Base-by-base conservation (phyloP, 2,329 filamentous ascomycete genomes). In the Sphaceloma murrayae region DNA sequence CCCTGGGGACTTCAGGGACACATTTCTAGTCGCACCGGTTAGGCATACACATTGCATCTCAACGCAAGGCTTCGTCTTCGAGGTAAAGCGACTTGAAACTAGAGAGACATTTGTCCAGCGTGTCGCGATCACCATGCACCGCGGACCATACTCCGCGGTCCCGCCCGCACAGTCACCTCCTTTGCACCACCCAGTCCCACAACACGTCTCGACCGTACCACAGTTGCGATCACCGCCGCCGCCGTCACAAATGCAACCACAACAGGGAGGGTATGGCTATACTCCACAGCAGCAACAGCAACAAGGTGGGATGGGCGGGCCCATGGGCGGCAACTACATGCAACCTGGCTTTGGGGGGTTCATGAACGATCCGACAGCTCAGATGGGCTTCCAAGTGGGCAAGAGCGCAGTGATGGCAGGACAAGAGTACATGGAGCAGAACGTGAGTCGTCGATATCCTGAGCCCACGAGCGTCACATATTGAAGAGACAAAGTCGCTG, bases 191-290 rank as follows among this genome's bases (percentile, higher is more conserved):
- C 91, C 91, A 47, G 87, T 96, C 48, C 91, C 91, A 50, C 91
- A 98, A 66, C 91, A 98, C 73, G 89, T 96, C 58, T 96, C 91
- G 60, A 94, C 88, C 47, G 91, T 98, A 39, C 91, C 91, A 33
- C 91, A 96, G 68, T 79, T 98, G 62, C 81, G 93, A 64, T 96
- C 91, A 47, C 91, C 91, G 49, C 89, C 85, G 47, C 84, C 86
- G 49, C 88, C 85, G 27, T 76, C 78, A 47, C 80, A 78, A 52
- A 78, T 80, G 46, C 81, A 84, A 58, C 74, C 77, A 26, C 75
- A 78, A 54, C 73, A 74, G 50, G 69, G 72, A 51, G 72, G 74
- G 53, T 80, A 82, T 67, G 78, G 80, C 40, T 87, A 85, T 58
- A 80, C 81, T 24, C 85, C 86, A 52, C 82, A 85, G 58, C 77